Conservation (phyloP, 176 grass and related monocot genomes). For the Avena sativa region DNA sequence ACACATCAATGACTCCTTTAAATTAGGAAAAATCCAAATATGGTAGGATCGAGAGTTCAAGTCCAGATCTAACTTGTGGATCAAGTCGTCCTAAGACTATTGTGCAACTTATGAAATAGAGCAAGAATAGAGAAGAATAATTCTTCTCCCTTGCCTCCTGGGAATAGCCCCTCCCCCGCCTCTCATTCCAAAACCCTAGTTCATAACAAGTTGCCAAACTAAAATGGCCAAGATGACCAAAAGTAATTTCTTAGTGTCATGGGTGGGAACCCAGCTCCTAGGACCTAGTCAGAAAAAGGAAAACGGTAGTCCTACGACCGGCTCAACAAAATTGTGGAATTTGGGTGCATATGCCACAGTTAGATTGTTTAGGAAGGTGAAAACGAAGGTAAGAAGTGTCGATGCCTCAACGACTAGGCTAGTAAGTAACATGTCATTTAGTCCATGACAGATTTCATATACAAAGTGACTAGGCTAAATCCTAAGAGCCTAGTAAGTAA, state of each 20-base stretch:
- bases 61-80: not conserved
- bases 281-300: not conserved
- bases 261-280: not conserved
- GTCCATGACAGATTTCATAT: not conserved
- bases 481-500: not conserved
- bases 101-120: not conserved
- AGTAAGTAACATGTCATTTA: constrained; percentile 2
- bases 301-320: not conserved
- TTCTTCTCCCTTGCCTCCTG: not conserved
- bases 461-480: not conserved
- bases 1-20: constrained; percentile 3
- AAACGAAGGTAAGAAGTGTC: not conserved
- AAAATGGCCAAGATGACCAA: not conserved
- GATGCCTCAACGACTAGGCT: not conserved
- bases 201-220: not conserved
- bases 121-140: not conserved
- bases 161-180: not conserved
- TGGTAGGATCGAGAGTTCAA: not conserved
- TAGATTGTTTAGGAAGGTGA: constrained; percentile 8
- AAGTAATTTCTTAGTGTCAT: not conserved
- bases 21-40: not conserved
- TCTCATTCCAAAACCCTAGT: not conserved
- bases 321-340: not conserved
- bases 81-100: not conserved
- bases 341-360: not conserved